These are phyloP conservation scores for Pyrenochaeta sp. DNA, from an alignment of 2,329 filamentous ascomycete species.

Conservation along the genomic window DNA sequence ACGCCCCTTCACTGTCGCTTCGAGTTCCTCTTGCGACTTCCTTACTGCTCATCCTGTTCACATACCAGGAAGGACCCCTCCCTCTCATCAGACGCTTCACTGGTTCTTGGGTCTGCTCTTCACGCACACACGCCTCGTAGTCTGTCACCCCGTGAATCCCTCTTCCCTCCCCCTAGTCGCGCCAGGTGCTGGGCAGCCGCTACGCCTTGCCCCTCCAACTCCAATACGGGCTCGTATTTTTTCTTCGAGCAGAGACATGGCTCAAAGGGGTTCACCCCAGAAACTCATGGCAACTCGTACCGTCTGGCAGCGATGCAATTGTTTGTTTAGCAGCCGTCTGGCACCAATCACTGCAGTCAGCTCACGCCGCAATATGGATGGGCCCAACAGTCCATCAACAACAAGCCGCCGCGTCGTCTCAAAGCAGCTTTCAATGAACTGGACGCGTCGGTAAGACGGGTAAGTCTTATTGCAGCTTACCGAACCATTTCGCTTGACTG, in stretches of 20 bases:
- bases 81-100: neutral
- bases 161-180: constrained; percentile 7
- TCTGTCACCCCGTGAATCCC: constrained; percentile 6
- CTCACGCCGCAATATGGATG: constrained; percentile 4
- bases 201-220: constrained; percentile 5
- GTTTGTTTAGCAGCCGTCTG: constrained; percentile 2
- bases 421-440: neutral
- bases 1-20: neutral
- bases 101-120: neutral
- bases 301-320: constrained; percentile 3
- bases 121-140: neutral
- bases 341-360: constrained; percentile 9
- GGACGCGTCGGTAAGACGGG: constrained; percentile 16
- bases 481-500: constrained; percentile 11
- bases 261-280: neutral
- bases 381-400: neutral
- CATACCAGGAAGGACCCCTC: neutral
- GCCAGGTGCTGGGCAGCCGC: constrained; percentile 8
- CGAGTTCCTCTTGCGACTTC: neutral
- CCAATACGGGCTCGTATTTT: constrained; percentile 21
- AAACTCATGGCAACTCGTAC: neutral
- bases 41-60: constrained; percentile 4
- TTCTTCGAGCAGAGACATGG: constrained; percentile 2
- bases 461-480: constrained; percentile 11
- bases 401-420: neutral